Conservation (phyloP, 768 basidiomycete genomes). For the Harrya chromipes region DNA sequence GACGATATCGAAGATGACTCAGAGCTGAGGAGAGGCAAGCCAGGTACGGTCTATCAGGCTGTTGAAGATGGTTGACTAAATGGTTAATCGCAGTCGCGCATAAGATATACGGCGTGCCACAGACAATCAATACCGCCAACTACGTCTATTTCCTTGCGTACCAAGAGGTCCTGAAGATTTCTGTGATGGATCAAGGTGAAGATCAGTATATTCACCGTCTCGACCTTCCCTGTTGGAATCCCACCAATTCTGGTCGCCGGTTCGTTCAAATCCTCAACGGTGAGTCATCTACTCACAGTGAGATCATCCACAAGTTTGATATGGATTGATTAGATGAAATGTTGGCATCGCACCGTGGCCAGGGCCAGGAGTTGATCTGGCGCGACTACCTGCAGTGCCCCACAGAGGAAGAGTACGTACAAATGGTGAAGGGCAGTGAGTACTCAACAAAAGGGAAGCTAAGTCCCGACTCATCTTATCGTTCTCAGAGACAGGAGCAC, state of each 20-base stretch:
- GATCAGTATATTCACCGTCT: conserved; percentile 38
- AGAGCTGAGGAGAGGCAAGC: conserved; percentile 79
- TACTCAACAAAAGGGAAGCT: not conserved
- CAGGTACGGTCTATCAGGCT: conserved; percentile 45
- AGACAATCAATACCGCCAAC: conserved; percentile 96
- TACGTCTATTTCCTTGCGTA: conserved; percentile 96
- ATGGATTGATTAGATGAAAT: conserved; percentile 48
- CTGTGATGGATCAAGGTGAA: conserved; percentile 4
- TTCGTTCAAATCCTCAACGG: conserved; percentile 76
- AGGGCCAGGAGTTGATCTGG: conserved; percentile 93
- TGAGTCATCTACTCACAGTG: conserved; percentile 26
- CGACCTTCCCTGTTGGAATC: conserved; percentile 3
- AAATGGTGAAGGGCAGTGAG: conserved; percentile 94
- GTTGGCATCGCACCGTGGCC: conserved; percentile 85
- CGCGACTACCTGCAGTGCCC: conserved; percentile 88
- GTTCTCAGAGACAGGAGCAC: conserved; percentile 83
- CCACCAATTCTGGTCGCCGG: conserved; percentile 34
- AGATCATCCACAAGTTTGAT: not conserved
- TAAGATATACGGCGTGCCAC: conserved; percentile 93
- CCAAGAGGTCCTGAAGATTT: conserved; percentile 61
- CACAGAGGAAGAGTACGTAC: conserved; percentile 89
- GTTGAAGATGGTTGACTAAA: not conserved
- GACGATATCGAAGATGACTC: conserved; percentile 95
- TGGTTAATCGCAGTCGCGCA: conserved; percentile 64
- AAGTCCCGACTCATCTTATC: not conserved